These are phyloP conservation scores for Guillardia theta DNA, from an alignment of 78 protist genomes.

Conservation along the genomic window DNA sequence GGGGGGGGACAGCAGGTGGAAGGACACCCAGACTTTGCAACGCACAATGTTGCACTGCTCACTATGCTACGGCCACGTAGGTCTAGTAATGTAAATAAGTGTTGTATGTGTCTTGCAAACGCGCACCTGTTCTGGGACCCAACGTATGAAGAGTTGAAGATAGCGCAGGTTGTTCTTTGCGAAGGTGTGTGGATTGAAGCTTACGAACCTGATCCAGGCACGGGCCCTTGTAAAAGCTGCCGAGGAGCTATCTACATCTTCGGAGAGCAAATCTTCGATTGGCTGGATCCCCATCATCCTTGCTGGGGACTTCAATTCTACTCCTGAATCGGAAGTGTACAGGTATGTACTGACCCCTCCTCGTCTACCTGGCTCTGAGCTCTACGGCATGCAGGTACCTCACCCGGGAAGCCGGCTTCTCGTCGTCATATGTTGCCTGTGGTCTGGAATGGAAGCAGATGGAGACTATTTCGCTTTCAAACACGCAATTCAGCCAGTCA, in stretches of 20 bases:
- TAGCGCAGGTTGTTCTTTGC: neutral
- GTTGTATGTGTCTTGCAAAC: neutral
- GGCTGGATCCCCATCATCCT: neutral
- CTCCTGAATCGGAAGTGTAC: neutral
- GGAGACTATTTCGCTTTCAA: too few species aligned
- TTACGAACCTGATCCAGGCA: too few species aligned
- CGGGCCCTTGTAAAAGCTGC: neutral
- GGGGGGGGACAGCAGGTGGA: neutral
- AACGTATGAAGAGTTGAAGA: neutral
- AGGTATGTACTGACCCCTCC: neutral
- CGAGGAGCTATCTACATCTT: too few species aligned
- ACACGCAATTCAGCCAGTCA: too few species aligned
- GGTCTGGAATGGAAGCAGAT: too few species aligned
- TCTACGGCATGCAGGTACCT: neutral
- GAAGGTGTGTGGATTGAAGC: too few species aligned
- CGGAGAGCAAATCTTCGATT: too few species aligned
- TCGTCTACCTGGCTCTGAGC: neutral
- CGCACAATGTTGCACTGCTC: slow-evolving; percentile 22
- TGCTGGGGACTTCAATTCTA: slow-evolving; percentile 30
- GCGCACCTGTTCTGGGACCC: slow-evolving; percentile 41
- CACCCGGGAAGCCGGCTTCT: neutral
- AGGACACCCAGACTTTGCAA: neutral
- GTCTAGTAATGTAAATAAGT: too few species aligned
- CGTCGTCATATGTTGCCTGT: neutral
- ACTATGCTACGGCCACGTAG: neutral